Evolutionary conservation across 176 grass and related monocot genomes (phyloP).

Genomic region (Aegilops umbellulata): DNA sequence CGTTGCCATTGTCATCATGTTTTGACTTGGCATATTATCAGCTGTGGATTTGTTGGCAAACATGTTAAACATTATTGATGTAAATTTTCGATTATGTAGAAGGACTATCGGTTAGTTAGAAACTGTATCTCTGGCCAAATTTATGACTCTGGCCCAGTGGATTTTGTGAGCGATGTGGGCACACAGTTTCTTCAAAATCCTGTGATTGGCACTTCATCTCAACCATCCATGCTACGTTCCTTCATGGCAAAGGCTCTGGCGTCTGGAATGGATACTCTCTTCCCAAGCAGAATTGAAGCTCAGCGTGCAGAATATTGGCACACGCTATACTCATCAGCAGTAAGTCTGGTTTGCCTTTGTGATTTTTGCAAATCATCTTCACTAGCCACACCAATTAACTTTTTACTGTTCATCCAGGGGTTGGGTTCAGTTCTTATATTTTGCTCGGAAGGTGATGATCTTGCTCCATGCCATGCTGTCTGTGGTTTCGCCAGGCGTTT

Average conservation of each 20-base stretch:
- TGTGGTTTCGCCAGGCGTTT: constrained; percentile 70
- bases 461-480: constrained; percentile 75
- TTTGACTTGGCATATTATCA: constrained; percentile 8
- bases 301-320: constrained; percentile 94
- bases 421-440: constrained; percentile 88
- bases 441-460: constrained; percentile 86
- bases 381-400: background rate
- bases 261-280: constrained; percentile 86
- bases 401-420: constrained; percentile 49
- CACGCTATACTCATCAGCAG: constrained; percentile 78
- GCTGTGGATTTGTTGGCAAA: background rate
- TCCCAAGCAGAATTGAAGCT: constrained; percentile 89
- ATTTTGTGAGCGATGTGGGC: constrained; percentile 68
- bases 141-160: constrained; percentile 84
- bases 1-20: background rate
- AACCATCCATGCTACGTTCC: constrained; percentile 56
- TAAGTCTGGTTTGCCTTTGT: constrained; percentile 34
- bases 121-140: constrained; percentile 87
- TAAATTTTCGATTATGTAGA: constrained; percentile 36
- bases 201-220: constrained; percentile 32
- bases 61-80: constrained; percentile 13
- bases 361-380: background rate
- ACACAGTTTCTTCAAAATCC: constrained; percentile 50
- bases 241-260: constrained; percentile 74
- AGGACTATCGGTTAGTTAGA: constrained; percentile 75